Conservation (phyloP, 306 rosid species). For the Pachyrhizus erosus region DNA sequence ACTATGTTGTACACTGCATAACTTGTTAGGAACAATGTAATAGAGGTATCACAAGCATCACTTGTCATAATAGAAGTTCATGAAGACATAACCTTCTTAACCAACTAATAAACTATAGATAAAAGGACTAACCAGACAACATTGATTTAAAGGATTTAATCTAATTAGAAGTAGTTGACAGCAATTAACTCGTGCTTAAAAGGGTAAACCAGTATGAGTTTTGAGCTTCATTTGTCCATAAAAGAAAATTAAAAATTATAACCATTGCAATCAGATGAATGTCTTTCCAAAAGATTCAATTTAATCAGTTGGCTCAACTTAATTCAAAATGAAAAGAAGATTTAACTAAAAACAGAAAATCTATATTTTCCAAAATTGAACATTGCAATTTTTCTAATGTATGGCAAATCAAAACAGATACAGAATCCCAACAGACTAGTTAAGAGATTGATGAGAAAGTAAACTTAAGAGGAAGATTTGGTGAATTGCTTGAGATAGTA, state of each 20-base stretch:
- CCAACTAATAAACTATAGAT: not conserved
- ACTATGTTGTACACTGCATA: not conserved
- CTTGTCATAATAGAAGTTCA: not conserved
- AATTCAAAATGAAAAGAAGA: not conserved
- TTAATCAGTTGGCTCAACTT: conserved; percentile 17
- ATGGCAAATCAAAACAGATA: too few relatives aligned
- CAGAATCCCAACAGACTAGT: not conserved
- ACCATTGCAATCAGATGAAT: conserved; percentile 13
- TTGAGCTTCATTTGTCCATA: not conserved
- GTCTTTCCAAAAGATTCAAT: conserved; percentile 21
- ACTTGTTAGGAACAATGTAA: not conserved
- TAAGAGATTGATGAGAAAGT: not conserved
- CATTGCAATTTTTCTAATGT: too few relatives aligned
- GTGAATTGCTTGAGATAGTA: not conserved
- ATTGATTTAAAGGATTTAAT: not conserved
- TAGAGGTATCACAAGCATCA: not conserved
- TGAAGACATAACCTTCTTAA: not conserved
- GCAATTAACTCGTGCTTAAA: not conserved
- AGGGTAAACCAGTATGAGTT: not conserved
- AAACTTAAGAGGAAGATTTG: not conserved
- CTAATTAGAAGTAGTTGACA: not conserved
- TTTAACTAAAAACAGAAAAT: not conserved
- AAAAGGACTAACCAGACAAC: not conserved
- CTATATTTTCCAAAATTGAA: too few relatives aligned
- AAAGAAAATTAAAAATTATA: not conserved